phyloP scores from a whole-genome alignment of 202 grass and related monocot genomes.

The Schoenoplectus triqueter region DNA sequence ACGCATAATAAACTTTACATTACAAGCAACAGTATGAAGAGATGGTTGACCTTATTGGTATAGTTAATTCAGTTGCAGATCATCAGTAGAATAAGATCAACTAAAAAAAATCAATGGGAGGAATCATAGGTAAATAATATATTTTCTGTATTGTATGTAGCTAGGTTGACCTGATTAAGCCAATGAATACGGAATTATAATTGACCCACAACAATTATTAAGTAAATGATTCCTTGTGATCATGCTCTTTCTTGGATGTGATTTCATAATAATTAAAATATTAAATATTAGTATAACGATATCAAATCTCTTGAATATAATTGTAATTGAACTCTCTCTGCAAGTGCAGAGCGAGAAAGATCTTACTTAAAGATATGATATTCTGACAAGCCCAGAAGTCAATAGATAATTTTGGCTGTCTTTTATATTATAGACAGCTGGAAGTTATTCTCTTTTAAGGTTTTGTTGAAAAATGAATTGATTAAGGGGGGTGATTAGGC shows the following conservation, averaged over 20 bases:
- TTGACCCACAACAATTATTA: conserved; percentile 25
- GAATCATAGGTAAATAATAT: not conserved
- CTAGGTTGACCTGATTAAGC: conserved; percentile 13
- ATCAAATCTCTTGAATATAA: not conserved
- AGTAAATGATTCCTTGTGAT: conserved; percentile 22
- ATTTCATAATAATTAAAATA: not conserved
- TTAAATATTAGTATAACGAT: not conserved
- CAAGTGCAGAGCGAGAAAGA: not conserved
- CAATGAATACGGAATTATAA: conserved; percentile 4
- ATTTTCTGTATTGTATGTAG: not conserved
- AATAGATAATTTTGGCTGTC: not conserved
- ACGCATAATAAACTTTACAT: not conserved
- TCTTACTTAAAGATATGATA: not conserved
- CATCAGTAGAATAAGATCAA: not conserved
- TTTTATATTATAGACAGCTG: conserved; percentile 18
- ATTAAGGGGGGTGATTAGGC: no score
- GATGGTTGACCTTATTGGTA: not conserved
- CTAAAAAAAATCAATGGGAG: not conserved
- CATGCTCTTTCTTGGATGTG: not conserved
- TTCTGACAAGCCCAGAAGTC: not conserved
- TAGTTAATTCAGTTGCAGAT: not conserved
- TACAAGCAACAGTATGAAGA: not conserved
- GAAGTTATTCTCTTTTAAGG: not conserved
- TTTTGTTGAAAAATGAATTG: no score
- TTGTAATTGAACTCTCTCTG: not conserved